Conservation (phyloP, 2,329 filamentous ascomycete genomes). For the Chaetomium sp. region DNA sequence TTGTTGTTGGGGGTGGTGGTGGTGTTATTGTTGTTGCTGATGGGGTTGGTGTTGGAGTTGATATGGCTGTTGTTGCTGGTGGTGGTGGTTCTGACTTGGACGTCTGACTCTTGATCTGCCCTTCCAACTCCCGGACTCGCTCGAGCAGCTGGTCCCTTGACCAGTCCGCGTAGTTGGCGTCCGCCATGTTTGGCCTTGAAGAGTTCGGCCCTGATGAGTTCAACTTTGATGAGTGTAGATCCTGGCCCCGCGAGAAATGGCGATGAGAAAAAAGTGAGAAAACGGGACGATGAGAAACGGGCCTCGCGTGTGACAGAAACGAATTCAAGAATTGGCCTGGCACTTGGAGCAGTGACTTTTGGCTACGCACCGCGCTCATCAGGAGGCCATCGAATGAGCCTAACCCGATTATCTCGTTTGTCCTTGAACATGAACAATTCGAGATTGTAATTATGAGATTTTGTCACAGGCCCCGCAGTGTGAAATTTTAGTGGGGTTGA, state of each 20-base stretch:
- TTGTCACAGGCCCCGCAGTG: background rate
- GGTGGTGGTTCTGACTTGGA: background rate
- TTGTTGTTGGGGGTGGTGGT: background rate
- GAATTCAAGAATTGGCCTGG: background rate
- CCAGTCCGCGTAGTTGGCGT: conserved; percentile 55
- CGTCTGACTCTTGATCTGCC: conserved; percentile 43
- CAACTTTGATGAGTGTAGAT: background rate
- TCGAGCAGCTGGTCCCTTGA: conserved; percentile 61
- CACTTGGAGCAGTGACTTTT: conserved; percentile 6
- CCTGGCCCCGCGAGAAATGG: background rate
- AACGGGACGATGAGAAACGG: background rate
- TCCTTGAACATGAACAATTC: too few species aligned
- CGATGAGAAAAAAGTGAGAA: background rate
- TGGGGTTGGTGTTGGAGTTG: background rate
- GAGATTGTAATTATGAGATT: too few species aligned
- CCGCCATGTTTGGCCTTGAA: conserved; percentile 2
- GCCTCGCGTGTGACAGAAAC: background rate
- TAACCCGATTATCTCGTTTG: background rate
- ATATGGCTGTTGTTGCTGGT: background rate
- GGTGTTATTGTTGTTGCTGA: background rate
- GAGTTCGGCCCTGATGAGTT: background rate
- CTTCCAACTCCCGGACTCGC: conserved; percentile 62
- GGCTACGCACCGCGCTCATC: conserved; percentile 1
- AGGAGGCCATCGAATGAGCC: conserved; percentile 10
- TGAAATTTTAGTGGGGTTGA: background rate